Conservation (phyloP, 2,329 filamentous ascomycete genomes). For the Colletotrichum tabaci region DNA sequence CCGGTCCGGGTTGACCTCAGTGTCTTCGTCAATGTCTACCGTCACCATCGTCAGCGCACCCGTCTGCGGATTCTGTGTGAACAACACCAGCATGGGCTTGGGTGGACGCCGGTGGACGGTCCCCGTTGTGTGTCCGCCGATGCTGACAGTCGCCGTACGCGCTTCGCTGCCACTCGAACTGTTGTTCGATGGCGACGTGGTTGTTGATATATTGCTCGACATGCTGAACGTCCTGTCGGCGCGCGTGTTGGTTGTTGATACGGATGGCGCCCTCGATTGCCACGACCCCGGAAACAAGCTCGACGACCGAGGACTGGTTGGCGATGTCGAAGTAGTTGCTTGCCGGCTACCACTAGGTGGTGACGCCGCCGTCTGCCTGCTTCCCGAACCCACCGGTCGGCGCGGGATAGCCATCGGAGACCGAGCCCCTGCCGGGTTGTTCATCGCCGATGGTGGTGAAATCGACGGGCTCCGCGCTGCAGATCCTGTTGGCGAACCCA, state of each 20-base stretch:
- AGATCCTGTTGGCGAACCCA: not conserved
- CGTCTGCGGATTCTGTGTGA: conserved; percentile 46
- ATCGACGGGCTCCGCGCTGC: conserved; percentile 44
- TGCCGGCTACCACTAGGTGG: conserved; percentile 13
- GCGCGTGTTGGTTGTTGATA: conserved; percentile 38
- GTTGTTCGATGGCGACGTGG: conserved; percentile 36
- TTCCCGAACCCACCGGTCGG: conserved; percentile 33
- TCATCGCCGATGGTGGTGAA: not conserved
- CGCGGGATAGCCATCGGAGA: conserved; percentile 37
- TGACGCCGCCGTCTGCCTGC: conserved; percentile 7
- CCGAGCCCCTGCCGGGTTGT: conserved; percentile 4
- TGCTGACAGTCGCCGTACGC: conserved; percentile 39
- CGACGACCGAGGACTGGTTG: conserved; percentile 16
- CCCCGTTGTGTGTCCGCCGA: conserved; percentile 48
- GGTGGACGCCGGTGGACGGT: conserved; percentile 49
- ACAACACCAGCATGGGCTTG: conserved; percentile 55
- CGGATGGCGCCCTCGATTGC: conserved; percentile 28
- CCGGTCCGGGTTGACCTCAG: conserved; percentile 51
- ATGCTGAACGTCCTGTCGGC: conserved; percentile 42
- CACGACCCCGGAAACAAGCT: conserved; percentile 12
- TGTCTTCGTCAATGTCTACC: conserved; percentile 51
- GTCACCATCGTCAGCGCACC: conserved; percentile 49
- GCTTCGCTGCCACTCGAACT: conserved; percentile 41
- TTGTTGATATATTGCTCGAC: conserved; percentile 36
- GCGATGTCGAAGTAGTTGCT: conserved; percentile 5